These are phyloP conservation scores for Aspergillus uvarum DNA, from an alignment of 2,329 filamentous ascomycete species.

Conservation along the genomic window DNA sequence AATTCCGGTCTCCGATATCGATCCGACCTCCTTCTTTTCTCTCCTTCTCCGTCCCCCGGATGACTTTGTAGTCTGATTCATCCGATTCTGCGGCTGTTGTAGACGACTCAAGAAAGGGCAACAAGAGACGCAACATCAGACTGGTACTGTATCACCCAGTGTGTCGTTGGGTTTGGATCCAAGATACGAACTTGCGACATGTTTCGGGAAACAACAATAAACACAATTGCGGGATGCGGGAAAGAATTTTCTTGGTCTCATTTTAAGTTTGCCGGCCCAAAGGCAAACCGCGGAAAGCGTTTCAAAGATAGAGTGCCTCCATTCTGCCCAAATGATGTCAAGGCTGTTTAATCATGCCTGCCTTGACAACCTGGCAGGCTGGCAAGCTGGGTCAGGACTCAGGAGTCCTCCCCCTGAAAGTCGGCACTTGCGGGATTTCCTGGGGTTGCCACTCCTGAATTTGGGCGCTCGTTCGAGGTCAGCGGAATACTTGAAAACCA, in stretches of 20 bases:
- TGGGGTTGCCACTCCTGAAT: background rate
- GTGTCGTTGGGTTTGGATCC: too few relatives aligned
- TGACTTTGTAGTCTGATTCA: background rate
- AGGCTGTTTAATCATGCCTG: background rate
- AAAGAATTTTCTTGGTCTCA: background rate
- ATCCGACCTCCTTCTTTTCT: background rate
- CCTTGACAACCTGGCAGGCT: background rate
- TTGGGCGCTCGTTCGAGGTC: too few relatives aligned
- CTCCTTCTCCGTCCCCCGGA: background rate
- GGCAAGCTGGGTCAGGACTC: background rate
- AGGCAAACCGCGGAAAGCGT: background rate
- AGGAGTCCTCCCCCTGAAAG: background rate
- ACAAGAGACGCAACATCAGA: background rate
- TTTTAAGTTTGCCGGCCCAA: background rate
- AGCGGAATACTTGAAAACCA: too few relatives aligned
- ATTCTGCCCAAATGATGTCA: background rate
- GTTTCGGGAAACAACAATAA: too few relatives aligned
- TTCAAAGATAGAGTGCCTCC: conserved; percentile 7
- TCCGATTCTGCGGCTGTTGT: background rate
- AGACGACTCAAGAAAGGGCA: background rate
- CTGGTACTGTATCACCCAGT: background rate
- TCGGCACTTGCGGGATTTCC: background rate
- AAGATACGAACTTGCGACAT: too few relatives aligned
- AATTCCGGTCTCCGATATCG: background rate
- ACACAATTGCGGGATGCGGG: background rate